Conservation (phyloP, 2,329 filamentous ascomycete genomes). For the Fusarium sarcochroum region DNA sequence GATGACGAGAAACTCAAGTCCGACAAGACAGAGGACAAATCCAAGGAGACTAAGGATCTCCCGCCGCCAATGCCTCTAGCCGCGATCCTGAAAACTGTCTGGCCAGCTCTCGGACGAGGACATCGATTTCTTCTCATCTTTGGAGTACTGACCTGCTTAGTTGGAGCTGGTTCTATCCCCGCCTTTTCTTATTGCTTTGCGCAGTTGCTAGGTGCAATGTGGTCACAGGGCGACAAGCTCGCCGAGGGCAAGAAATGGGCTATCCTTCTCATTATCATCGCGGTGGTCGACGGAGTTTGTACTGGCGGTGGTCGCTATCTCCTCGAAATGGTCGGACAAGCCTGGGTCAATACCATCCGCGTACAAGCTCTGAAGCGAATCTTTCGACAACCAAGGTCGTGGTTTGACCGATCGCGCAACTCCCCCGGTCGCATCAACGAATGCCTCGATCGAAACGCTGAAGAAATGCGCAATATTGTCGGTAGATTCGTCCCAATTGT, state of each 20-base stretch:
- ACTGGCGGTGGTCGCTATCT: slow-evolving; percentile 78
- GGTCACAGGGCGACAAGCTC: slow-evolving; percentile 63
- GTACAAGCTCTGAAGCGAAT: slow-evolving; percentile 76
- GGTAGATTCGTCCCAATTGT: slow-evolving; percentile 81
- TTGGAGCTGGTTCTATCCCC: slow-evolving; percentile 78
- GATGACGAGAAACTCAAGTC: background rate
- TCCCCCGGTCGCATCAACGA: slow-evolving; percentile 74
- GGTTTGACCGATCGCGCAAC: slow-evolving; percentile 81
- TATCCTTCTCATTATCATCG: slow-evolving; percentile 76
- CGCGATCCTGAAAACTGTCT: slow-evolving; percentile 68
- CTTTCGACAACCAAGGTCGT: slow-evolving; percentile 80
- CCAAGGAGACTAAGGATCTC: slow-evolving; percentile 3
- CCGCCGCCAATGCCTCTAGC: slow-evolving; percentile 37
- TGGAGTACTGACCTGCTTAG: slow-evolving; percentile 72
- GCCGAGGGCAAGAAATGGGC: slow-evolving; percentile 75
- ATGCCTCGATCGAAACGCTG: slow-evolving; percentile 83
- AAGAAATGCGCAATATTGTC: slow-evolving; percentile 88
- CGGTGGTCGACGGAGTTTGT: slow-evolving; percentile 74
- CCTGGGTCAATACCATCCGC: slow-evolving; percentile 83
- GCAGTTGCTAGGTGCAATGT: slow-evolving; percentile 79
- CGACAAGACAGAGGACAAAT: background rate
- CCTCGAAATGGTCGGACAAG: slow-evolving; percentile 78
- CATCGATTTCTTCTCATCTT: slow-evolving; percentile 69
- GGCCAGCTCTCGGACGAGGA: slow-evolving; percentile 70
- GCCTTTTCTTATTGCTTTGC: slow-evolving; percentile 83